Evolutionary conservation across 2,329 filamentous ascomycete species (phyloP), one percentile per base, ranked within the genome.

Genomic region (Hysterium pulicare): DNA sequence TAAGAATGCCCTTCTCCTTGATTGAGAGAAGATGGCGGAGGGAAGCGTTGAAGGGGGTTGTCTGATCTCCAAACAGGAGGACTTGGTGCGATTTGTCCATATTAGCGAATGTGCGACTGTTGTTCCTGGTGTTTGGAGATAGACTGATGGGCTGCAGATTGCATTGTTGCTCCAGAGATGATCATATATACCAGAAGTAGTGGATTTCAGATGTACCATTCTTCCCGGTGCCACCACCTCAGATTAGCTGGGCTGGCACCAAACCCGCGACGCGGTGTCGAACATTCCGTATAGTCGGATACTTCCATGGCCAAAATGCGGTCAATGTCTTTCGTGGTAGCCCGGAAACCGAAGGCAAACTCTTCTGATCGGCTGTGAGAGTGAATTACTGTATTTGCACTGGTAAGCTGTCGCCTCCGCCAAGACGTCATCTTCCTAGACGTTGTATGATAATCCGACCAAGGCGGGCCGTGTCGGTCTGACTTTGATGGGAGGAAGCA

Each of bases 51-150:
- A 68, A 70, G 49, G 70, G 66, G 44, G 60, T 60, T 43, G 70
- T 73, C 54, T 72, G 70, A 49, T 73, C 70, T 57, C 70, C 70
- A 53, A 73, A 72, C 59, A 73, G 62, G 60, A 71, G 71, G 50
- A 71, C 60, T 11, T 35, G n/a, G 31, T 30, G 19, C 24, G 37
- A 13, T 28, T 28, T 34, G 32, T 34, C 32, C 32, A 34, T 34
- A 4, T 15, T 34, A 34, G 32, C 32, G 32, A 34, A 19, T 4
- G 32, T 34, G 16, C 21, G 32, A 34, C 32, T 17, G 21, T n/a
- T n/a, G n/a, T n/a, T n/a, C n/a, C n/a, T n/a, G n/a, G 32, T 34
- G 32, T 5, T 34, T 34, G 32, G 32, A 34, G 32, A 34, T 34
- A 34, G 32, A 19, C 32, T 17, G 32, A 4, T 34, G 32, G n/a